Evolutionary conservation across 2,329 filamentous ascomycete genomes (phyloP), one percentile per base, ranked within the genome.

Genomic region (Monosporascus sp.): DNA sequence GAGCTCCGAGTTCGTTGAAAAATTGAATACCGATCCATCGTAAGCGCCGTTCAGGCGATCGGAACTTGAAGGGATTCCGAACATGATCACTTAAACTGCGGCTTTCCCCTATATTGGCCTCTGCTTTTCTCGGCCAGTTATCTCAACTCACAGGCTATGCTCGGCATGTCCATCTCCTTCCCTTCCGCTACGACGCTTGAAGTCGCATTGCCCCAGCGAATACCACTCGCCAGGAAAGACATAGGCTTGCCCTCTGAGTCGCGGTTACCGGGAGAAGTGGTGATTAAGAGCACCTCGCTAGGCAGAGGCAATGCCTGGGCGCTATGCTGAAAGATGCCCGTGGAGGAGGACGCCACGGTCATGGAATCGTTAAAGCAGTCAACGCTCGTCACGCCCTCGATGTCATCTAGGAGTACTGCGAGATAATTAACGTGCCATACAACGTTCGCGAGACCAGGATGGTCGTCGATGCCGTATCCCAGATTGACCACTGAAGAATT

Each of bases 211-310:
- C 72, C 56, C 27, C 63, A 64, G 5, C 50, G 53, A 4, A 75
- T 55, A 31, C 58, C 56, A 37, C 58, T 60, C 24, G 68, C 67
- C 7, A 70, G 51, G 58, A 74, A 74, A 57, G 73, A 70, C 19
- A 71, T 69, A 37, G 72, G 68, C 61, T 75, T 70, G 22, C 68
- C 61, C 51, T 69, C 64, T n/a, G 59, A 58, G 52, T 74, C 71
- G 54, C 73, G 75, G 53, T 72, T 65, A 31, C 71, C 72, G 20
- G 70, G 52, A 59, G 75, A 69, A 61, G 73, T 75, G 16, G 73
- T 76, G 55, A 76, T 67, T 49, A 76, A 57, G 41, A 74, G 62
- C 38, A 76, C 58, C 7, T 52, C 49, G 1, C 51, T 53, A 7
- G 54, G 48, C 7, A 45, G 50, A n/a, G 55, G 45, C 70, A 68